Base-by-base conservation (phyloP, 805 yeast genomes). In the Priceomyces castillae region DNA sequence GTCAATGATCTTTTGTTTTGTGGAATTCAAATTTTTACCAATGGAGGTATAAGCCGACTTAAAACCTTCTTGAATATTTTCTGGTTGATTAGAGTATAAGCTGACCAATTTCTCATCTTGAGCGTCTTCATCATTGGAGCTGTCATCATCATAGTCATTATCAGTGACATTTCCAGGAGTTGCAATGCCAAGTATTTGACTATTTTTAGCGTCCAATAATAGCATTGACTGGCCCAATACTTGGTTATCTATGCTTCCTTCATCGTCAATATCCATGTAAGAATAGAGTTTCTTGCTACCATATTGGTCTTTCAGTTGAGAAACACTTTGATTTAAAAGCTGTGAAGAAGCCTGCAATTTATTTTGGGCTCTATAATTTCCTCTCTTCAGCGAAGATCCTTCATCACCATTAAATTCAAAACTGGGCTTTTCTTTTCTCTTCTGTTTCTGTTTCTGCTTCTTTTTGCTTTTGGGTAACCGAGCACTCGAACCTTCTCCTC, bases 51-150 rank as follows among this genome's bases (percentile, higher is more conserved):
- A 86, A 0, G 97, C 97, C n/a, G 75, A 73, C 46, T 72, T 74
- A 12, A 90, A 58, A 0, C 98, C 98, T 50, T 83, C 83, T 47
- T 76, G 78, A 18, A 86, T 60, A 43, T 76, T 79, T 10, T 67
- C 67, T 0, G 98, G 98, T 58, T 88, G 97, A 56, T 87, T 80
- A 1, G 96, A 88, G 61, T 90, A 89, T 16, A 86, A 70, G 64
- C 95, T 86, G 3, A 85, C 73, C 14, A 62, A 40, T 44, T 67
- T 69, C 1, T 66, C 69, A 9, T 58, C 65, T 4, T 43, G 43
- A 11, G 47, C 54, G 5, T 56, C 61, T 4, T 55, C 61, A 0
- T 52, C 53, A 1, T 51, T 60, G 15, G 31, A 28, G 31, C 31
- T 28, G 15, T 28, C 15, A 3, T 60, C 63, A 4, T 51, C 52